Conservation (phyloP, 2,329 filamentous ascomycete species). For the Penicillium decumbens region DNA sequence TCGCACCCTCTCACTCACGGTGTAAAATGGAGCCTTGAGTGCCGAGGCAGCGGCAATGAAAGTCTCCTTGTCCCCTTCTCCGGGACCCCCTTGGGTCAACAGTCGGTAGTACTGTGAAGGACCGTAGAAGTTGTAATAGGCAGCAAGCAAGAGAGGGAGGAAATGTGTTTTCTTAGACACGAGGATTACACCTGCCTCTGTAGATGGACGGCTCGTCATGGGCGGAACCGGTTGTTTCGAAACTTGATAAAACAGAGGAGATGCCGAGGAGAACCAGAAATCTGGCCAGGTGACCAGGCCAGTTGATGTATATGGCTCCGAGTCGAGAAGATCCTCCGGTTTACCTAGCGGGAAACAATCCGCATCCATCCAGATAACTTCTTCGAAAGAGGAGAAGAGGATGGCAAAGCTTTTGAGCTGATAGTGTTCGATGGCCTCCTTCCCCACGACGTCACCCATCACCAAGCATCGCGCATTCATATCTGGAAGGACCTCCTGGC, state of each 20-base stretch:
- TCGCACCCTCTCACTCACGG: conserved; percentile 36
- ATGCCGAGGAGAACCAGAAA: conserved; percentile 46
- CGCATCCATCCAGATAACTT: conserved; percentile 56
- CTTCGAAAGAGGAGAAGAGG: conserved; percentile 56
- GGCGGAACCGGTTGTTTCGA: conserved; percentile 34
- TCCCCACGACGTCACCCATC: conserved; percentile 41
- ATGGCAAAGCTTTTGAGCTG: conserved; percentile 57
- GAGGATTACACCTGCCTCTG: conserved; percentile 36
- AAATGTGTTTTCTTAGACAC: conserved; percentile 37
- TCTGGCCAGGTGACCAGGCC: conserved; percentile 58
- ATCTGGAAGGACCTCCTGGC: conserved; percentile 38
- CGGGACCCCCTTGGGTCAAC: conserved; percentile 37
- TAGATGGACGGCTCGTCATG: conserved; percentile 34
- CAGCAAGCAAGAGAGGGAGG: conserved; percentile 32
- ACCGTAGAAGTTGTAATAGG: conserved; percentile 38
- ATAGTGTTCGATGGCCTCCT: conserved; percentile 42
- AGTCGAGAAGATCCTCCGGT: conserved; percentile 47
- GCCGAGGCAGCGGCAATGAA: conserved; percentile 36
- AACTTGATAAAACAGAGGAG: conserved; percentile 43
- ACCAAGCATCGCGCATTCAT: conserved; percentile 43
- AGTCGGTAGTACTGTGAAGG: conserved; percentile 38
- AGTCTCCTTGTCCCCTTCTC: conserved; percentile 40
- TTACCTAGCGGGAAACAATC: conserved; percentile 52
- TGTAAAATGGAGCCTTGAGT: conserved; percentile 32
- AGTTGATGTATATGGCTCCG: conserved; percentile 49